Percentiles rank a stretch among this genome's conserved stretches.
Conservation (phyloP, 352 stramenopile species). For the Phytopythium mirpurense region DNA sequence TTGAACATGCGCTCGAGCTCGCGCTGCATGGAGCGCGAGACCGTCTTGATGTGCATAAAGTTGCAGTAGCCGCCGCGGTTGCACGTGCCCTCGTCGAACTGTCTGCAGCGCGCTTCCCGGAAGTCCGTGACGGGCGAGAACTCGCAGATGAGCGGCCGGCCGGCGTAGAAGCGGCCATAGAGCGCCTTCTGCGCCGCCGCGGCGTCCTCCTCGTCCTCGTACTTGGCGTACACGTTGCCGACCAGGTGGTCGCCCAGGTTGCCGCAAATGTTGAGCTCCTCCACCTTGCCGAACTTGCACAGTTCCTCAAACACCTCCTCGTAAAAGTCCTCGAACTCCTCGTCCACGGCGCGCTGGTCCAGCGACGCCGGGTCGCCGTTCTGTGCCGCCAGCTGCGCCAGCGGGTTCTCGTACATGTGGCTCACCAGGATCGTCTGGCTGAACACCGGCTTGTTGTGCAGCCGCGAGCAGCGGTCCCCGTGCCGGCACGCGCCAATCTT, state of each 20-base stretch:
- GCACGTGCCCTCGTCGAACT: conserved; percentile 98
- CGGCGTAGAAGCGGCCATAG: conserved; percentile 97
- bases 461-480: conserved; percentile 96
- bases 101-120: conserved; percentile 95
- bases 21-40: conserved; percentile 75
- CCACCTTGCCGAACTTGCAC: conserved; percentile 97
- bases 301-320: conserved; percentile 98
- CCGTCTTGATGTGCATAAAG: conserved; percentile 98
- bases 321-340: conserved; percentile 97
- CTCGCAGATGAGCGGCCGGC: conserved; percentile 93
- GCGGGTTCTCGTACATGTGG: conserved; percentile 97
- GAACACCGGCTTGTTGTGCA: conserved; percentile 99
- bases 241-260: conserved; percentile 99
- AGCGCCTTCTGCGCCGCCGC: conserved; percentile 94
- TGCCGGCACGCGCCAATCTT: conserved; percentile 99
- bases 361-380: conserved; percentile 80
- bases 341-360: conserved; percentile 89
- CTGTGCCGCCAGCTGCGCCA: conserved; percentile 84
- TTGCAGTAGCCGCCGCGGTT: conserved; percentile 98
- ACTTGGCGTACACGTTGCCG: conserved; percentile 99
- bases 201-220: conserved; percentile 97
- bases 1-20: conserved; percentile 88
- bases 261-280: conserved; percentile 99
- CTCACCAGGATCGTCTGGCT: conserved; percentile 98
- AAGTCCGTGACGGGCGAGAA: conserved; percentile 99